Base-by-base conservation (phyloP, 441 rosid genomes). In the Iberis amara region DNA sequence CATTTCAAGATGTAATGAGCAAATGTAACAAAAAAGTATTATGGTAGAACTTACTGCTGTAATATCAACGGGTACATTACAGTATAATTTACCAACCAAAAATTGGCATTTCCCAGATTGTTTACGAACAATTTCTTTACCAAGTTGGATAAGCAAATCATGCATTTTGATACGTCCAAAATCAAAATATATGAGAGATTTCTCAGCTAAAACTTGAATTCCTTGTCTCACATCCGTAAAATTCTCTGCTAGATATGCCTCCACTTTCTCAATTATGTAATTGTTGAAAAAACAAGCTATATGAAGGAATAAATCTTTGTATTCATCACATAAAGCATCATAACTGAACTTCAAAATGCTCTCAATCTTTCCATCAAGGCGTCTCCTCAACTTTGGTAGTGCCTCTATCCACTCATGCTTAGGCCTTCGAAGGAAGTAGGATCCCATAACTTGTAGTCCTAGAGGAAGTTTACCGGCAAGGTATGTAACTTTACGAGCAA, bases 301-400 rank as follows among this genome's bases (percentile, higher is more conserved):
- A 24, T 40, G 27, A 5, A 40, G 45, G 18, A 40, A 40, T n/a
- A 40, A 5, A 8, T 24, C 26, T 40, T 15, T 40, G 8, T 40
- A 24, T 15, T 40, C 4, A 8, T 40, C 26, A 11, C 26, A 8
- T 15, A 40, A 9, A 24, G 8, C 45, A 40, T 40, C 27, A 9
- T 15, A 40, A 24, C 45, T 40, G 4, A 40, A 40, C 4, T 11
- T 40, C 9, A 40, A 11, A 15, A 11, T 40, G 4, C 27, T 40
- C 27, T 40, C 45, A 15, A 40, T 40, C 8, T 40, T 31, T 8
- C 10, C 45, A 15, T 40, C 45, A 40, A 40, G 45, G 45, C 45
- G 15, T 15, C 23, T 15, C 27, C 26, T 40, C 15, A 40, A 40
- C 45, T 24, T 40, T 18, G 45, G 45, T 15, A 40, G 26, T 18